Evolutionary conservation across 2,329 filamentous ascomycete genomes (phyloP).

Genomic region (Penicillium paneum): DNA sequence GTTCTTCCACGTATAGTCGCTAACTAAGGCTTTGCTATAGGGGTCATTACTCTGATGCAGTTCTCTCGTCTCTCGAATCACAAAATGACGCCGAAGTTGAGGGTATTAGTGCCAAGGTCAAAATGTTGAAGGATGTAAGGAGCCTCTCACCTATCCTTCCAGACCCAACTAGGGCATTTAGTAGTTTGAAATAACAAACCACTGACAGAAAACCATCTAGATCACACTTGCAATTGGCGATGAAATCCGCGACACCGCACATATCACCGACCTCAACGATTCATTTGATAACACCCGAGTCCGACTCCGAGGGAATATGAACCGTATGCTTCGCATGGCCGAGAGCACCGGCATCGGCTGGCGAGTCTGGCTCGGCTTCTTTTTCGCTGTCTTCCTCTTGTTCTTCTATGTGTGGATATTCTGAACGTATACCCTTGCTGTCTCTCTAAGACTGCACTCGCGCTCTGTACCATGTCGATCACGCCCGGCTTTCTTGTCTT

Average conservation of each 20-base stretch:
- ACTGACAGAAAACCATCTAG: constrained; percentile 43
- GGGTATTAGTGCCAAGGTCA: constrained; percentile 87
- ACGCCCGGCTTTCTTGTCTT: background rate
- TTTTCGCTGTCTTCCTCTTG: constrained; percentile 73
- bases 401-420: constrained; percentile 95
- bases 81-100: constrained; percentile 90
- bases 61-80: constrained; percentile 88
- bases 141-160: constrained; percentile 16
- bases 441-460: background rate
- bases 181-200: background rate
- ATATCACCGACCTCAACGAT: constrained; percentile 92
- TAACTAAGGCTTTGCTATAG: constrained; percentile 41
- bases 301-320: constrained; percentile 88
- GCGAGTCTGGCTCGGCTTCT: constrained; percentile 91
- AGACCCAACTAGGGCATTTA: background rate
- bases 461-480: background rate
- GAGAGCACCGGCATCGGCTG: constrained; percentile 91
- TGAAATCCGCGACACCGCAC: constrained; percentile 86
- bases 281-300: constrained; percentile 81
- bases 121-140: constrained; percentile 79
- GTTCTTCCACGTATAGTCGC: background rate
- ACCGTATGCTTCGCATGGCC: constrained; percentile 93
- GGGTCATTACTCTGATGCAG: constrained; percentile 89
- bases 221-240: constrained; percentile 91
- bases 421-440: constrained; percentile 41